Evolutionary conservation across 2,329 filamentous ascomycete species (phyloP).

Genomic region (Pyrenochaeta sp.): DNA sequence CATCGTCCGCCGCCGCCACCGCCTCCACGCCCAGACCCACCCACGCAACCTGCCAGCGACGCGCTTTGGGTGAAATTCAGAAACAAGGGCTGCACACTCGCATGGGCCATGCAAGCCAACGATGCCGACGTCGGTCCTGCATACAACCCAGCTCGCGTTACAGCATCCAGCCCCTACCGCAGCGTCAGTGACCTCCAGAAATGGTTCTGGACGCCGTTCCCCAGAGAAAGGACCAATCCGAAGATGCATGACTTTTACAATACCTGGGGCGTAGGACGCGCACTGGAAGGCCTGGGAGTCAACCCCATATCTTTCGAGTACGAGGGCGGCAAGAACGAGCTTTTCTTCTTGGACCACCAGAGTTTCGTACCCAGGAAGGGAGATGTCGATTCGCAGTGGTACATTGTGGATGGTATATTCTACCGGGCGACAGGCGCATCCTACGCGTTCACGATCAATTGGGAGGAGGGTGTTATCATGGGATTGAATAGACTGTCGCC

Average conservation of each 20-base stretch:
- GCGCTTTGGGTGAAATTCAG: constrained; percentile 12
- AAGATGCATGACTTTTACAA: constrained; percentile 16
- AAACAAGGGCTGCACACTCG: constrained; percentile 20
- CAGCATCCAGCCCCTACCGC: constrained; percentile 12
- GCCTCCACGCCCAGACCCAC: constrained; percentile 3
- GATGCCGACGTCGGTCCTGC: constrained; percentile 12
- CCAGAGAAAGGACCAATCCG: neutral
- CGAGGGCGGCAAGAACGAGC: constrained; percentile 20
- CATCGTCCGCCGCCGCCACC: constrained; percentile 11
- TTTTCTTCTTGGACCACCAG: constrained; percentile 17
- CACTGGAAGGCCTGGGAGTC: constrained; percentile 17
- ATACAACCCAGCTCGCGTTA: constrained; percentile 12
- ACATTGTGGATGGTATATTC: constrained; percentile 8
- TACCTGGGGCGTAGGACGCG: constrained; percentile 23
- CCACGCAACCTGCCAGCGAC: constrained; percentile 10
- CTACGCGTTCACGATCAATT: constrained; percentile 21
- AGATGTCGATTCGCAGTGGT: constrained; percentile 16
- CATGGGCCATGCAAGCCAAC: constrained; percentile 16
- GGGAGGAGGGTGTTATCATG: constrained; percentile 24
- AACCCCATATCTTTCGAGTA: constrained; percentile 12
- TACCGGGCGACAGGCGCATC: constrained; percentile 22
- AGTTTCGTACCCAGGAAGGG: neutral
- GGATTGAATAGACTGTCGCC: constrained; percentile 19
- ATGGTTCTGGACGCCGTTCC: constrained; percentile 20
- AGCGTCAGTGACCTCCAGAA: constrained; percentile 7